Percentiles rank a stretch among this genome's conserved stretches.
Evolutionary conservation across 116 monocot species (phyloP).

Genomic region (Thalassia testudinum): DNA sequence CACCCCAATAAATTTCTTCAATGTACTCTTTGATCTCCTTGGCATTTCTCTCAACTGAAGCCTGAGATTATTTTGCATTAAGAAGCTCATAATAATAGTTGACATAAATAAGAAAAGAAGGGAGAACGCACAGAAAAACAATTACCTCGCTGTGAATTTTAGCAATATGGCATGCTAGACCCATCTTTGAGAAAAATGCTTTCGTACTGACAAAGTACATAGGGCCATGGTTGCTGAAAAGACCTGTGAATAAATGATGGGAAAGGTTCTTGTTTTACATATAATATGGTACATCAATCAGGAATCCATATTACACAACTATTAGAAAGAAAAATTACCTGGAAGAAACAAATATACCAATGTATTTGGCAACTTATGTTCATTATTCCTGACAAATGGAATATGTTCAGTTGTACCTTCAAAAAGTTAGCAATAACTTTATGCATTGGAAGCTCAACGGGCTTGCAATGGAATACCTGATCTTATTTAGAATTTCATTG

Average conservation of each 20-base stretch:
- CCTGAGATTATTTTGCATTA: no score
- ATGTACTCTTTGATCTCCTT: constrained; percentile 86
- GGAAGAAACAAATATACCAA: constrained; percentile 91
- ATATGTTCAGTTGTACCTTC: no score
- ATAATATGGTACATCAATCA: no score
- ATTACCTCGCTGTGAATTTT: constrained; percentile 99
- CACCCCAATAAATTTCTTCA: constrained; percentile 95
- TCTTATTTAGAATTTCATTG: constrained; percentile 44
- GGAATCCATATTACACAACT: no score
- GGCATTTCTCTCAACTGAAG: constrained; percentile 83
- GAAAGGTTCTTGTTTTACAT: no score
- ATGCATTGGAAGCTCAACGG: no score
- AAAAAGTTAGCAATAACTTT: no score
- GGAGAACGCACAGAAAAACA: not conserved
- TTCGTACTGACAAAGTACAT: constrained; percentile 95
- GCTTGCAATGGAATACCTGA: constrained; percentile 29
- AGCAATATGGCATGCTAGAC: constrained; percentile 89
- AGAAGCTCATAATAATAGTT: not conserved
- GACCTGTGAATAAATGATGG: constrained; percentile 25
- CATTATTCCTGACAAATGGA: constrained; percentile 38
- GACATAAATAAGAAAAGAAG: not conserved
- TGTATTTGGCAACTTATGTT: constrained; percentile 79
- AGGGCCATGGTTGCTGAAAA: constrained; percentile 96
- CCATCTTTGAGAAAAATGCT: constrained; percentile 91
- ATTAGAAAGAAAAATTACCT: constrained; percentile 26